phyloP scores from a whole-genome alignment of 139 green algal species.

The Ulvella scutata region DNA sequence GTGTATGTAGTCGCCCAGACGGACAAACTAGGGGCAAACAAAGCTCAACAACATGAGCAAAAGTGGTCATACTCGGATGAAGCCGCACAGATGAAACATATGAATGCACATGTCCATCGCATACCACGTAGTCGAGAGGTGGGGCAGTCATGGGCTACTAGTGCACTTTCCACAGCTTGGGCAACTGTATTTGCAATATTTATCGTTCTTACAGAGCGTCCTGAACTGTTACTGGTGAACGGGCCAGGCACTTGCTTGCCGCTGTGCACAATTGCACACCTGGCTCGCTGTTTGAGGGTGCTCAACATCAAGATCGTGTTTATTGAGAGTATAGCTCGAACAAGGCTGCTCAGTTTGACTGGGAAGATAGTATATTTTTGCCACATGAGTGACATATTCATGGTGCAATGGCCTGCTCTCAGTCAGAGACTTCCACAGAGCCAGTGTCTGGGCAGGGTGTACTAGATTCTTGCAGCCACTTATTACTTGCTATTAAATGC shows the following conservation, averaged over 20 bases:
- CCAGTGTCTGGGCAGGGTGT: slow-evolving; percentile 48
- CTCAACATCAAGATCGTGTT: slow-evolving; percentile 43
- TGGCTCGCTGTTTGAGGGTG: slow-evolving; percentile 33
- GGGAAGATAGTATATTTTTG: slow-evolving; percentile 67
- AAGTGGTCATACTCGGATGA: not conserved
- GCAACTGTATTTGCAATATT: slow-evolving; percentile 21
- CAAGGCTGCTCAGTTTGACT: slow-evolving; percentile 52
- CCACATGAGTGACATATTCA: slow-evolving; percentile 44
- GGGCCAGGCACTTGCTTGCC: slow-evolving; percentile 79
- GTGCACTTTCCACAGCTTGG: slow-evolving; percentile 43
- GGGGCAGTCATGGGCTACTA: slow-evolving; percentile 63
- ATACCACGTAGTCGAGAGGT: slow-evolving; percentile 74
- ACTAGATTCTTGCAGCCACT: slow-evolving; percentile 33
- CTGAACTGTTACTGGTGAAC: slow-evolving; percentile 63
- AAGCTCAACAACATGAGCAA: slow-evolving; percentile 20
- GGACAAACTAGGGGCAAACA: slow-evolving; percentile 42
- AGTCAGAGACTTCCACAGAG: slow-evolving; percentile 24
- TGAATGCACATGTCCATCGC: not conserved
- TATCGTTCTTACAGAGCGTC: slow-evolving; percentile 16
- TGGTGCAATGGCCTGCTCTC: slow-evolving; percentile 62
- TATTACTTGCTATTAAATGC: too few relatives aligned
- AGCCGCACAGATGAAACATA: not conserved
- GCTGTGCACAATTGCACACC: slow-evolving; percentile 34
- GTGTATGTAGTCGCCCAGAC: slow-evolving; percentile 58
- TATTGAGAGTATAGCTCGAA: slow-evolving; percentile 74